Evolutionary conservation across 768 basidiomycete genomes (phyloP), one percentile per base, ranked within the genome.

Genomic region (Kwoniella newhampshirensis): DNA sequence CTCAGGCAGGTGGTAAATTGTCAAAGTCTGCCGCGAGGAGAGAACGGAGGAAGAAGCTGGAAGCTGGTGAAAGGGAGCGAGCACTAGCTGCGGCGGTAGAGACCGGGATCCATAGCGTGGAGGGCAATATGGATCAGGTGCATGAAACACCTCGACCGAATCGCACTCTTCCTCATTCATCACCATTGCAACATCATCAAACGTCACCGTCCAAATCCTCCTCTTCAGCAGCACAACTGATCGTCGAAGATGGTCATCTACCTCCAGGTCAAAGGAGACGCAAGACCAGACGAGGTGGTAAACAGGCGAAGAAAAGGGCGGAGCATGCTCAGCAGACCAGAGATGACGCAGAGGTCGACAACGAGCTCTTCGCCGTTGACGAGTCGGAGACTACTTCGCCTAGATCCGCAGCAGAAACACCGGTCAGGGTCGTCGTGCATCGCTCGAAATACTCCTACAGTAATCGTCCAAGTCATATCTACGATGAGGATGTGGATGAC

Each of bases 21-120:
- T 58, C 56, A 20, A 17, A 50, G 6, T 51, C 56, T 20, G 48
- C 56, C 0, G 40, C 40, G 18, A 35, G 56, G 41, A 43, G 56
- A 35, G 49, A 58, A 28, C 44, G 56, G 35, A 51, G 44, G 49
- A 58, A 51, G 42, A 58, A 58, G 49, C 39, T 58, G 3, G 23
- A 49, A 1, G 50, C 48, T 20, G 56, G 56, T 15, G 42, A 51
- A 30, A 58, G 40, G 36, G 56, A 58, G 23, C 28, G 56, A 51
- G 56, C 48, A 12, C 35, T 26, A 7, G 32, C 30, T 28, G 26
- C 37, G 28, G 40, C 20, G 0, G 30, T 26, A 4, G 20, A 36
- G n/a, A 43, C 18, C n/a, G 3, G 15, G 37, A 52, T 8, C 9
- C 6, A n/a, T 13, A 28, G 21, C 32, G 44, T 26, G 35, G 41